phyloP scores from a whole-genome alignment of 495 filamentous ascomycete species.

The Aspergillus ellipticus region DNA sequence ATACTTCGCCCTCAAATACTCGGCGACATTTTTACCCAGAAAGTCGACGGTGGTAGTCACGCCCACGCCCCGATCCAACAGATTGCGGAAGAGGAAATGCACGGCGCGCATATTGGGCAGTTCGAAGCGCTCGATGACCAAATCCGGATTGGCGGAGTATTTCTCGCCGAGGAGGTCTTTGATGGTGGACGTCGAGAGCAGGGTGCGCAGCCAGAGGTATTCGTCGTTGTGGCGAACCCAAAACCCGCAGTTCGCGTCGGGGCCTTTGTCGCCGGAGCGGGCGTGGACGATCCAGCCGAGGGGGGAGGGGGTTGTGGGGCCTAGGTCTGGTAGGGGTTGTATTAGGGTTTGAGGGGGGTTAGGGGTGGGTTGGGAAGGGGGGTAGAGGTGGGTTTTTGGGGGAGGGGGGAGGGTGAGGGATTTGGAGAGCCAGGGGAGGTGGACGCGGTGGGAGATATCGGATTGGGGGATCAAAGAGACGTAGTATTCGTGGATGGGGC shows the following conservation, averaged over 20 bases:
- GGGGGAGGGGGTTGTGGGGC: constrained; percentile 37
- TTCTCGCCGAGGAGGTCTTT: constrained; percentile 38
- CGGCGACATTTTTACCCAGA: constrained; percentile 55
- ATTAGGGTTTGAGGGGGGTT: neutral
- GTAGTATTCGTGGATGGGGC: constrained; percentile 40
- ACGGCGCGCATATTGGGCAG: constrained; percentile 37
- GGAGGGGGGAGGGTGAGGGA: constrained; percentile 32
- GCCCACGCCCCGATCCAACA: constrained; percentile 51
- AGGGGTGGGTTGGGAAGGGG: constrained; percentile 28
- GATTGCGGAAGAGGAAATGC: constrained; percentile 54
- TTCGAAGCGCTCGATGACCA: constrained; percentile 53
- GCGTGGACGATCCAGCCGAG: constrained; percentile 47
- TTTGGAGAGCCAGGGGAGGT: constrained; percentile 36
- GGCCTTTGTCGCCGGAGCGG: constrained; percentile 52
- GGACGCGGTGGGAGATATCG: constrained; percentile 34
- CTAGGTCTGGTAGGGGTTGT: constrained; percentile 32
- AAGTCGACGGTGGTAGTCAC: constrained; percentile 49
- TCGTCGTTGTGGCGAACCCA: constrained; percentile 48
- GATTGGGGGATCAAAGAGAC: constrained; percentile 39
- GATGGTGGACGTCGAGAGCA: constrained; percentile 38
- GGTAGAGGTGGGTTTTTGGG: constrained; percentile 26
- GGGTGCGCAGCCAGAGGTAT: constrained; percentile 47
- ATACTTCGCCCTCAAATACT: constrained; percentile 45
- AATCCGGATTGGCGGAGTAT: constrained; percentile 30
- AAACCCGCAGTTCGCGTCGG: constrained; percentile 53